Evolutionary conservation across 768 basidiomycete species (phyloP).

Genomic region (Melanogaster broomeanus): DNA sequence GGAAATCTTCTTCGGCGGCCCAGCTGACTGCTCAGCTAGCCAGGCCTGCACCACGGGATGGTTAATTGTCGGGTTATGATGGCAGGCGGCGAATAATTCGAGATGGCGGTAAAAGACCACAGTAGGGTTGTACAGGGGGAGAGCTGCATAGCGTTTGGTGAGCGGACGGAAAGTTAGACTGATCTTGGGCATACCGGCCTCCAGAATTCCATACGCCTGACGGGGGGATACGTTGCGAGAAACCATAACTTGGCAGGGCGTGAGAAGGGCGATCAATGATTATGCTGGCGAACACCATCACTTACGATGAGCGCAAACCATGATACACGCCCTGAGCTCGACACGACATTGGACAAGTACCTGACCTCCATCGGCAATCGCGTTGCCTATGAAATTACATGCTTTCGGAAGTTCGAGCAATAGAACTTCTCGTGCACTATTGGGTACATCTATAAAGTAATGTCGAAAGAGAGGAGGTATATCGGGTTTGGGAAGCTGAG

Average conservation of each 20-base stretch:
- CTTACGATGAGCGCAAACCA: conserved; percentile 55
- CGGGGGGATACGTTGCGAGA: conserved; percentile 37
- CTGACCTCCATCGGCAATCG: conserved; percentile 40
- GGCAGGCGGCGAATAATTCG: conserved; percentile 46
- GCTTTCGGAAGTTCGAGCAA: conserved; percentile 47
- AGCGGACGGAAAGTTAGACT: neutral
- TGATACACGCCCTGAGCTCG: conserved; percentile 57
- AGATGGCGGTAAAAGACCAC: conserved; percentile 47
- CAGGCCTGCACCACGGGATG: conserved; percentile 44
- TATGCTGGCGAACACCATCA: neutral
- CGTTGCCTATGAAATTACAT: conserved; percentile 47
- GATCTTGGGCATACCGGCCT: conserved; percentile 38
- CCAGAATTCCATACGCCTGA: conserved; percentile 42
- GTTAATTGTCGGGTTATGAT: conserved; percentile 37
- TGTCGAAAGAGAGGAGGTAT: conserved; percentile 37
- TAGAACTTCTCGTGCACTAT: conserved; percentile 40
- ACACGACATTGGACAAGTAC: conserved; percentile 56
- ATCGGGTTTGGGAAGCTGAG: conserved; percentile 38
- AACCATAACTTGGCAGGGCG: conserved; percentile 45
- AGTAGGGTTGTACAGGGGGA: conserved; percentile 57
- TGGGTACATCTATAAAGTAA: conserved; percentile 43
- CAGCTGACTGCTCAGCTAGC: conserved; percentile 32
- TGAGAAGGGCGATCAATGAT: neutral
- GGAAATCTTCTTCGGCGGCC: conserved; percentile 7
- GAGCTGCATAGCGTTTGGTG: conserved; percentile 31